Evolutionary conservation across 371 early-diverging fungal genomes (phyloP), one percentile per base, ranked within the genome.

Genomic region (Capillidium rhysosporum): DNA sequence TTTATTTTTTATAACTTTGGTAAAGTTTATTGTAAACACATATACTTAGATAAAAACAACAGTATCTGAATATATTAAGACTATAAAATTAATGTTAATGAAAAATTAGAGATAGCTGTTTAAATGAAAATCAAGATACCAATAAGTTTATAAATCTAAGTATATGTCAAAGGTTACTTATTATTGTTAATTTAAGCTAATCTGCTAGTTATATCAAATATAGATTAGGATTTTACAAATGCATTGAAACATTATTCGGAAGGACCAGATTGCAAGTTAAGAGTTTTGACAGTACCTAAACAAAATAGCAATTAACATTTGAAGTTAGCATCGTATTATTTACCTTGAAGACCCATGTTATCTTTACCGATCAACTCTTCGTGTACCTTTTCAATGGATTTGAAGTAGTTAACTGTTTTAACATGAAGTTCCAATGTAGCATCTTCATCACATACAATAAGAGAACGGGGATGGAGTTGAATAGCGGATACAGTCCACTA

Each of bases 401-500:
- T 86, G 70, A 86, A 89, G 66, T 89, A 86, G 65, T 83, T 82
- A 49, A 86, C 87, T 4, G 87, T 86, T 73, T 89, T 89, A 56
- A 89, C 89, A 54, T 89, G 87, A 31, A 89, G 70, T 63, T 89
- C 89, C 38, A 86, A 63, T 0, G 88, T 87, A 16, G 89, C 84
- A 59, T 89, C 89, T 65, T 89, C 89, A 64, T 89, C 89, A 59
- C 88, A 87, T 21, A 87, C 85, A 64, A 89, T 72, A 67, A 89
- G 70, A n/a, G 85, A 82, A 51, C 81, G 80, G 38, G 87, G 86
- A 56, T 89, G 89, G 59, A 84, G 65, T 64, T 89, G 89, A 54
- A 89, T 77, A n/a, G 85, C 86, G 20, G 85, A 84, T 49, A 89
- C 85, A 8, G 89, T 89, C 86, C 86, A 87, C 89, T 61, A 57